Evolutionary conservation across 176 grass and related monocot species (phyloP), one percentile per base, ranked within the genome.

Genomic region (Ensete ventricosum): DNA sequence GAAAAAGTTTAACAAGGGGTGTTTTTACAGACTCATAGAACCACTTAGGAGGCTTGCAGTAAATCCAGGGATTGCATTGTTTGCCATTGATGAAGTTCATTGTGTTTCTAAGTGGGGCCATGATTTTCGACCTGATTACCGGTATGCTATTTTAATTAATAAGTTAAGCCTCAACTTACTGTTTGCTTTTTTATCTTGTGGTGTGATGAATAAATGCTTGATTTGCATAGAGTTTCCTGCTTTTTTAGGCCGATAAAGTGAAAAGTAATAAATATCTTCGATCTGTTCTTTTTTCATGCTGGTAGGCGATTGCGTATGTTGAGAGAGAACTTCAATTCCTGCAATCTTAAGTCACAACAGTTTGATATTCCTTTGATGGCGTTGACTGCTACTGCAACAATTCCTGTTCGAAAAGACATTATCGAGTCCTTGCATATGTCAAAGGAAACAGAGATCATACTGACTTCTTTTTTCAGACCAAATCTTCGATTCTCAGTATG

Each of bases 31-130:
- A 79, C 78, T 98, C 54, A 82, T 91, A 84, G 90, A 98, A 67
- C 90, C 90, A 9, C 84, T 98, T 79, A 98, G 83, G 84, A 89
- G 80, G 77, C 86, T 98, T 85, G 94, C 90, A 75, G 85, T 91
- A 82, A 89, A 85, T 76, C 88, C 90, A 54, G 94, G 94, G 68
- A 93, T 98, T 80, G 86, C 94, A 67, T 86, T 93, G 67, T 98
- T 98, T 85, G 88, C 90, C 19, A 91, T 93, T 62, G 94, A 98
- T 81, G 94, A 98, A 82, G 94, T 83, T 81, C 94, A 93, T 71
- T 98, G 94, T 78, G 88, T 93, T 84, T 98, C 90, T 62, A 98
- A 98, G 78, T 98, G 94, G 94, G 94, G 94, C 29, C 94, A 98
- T 1, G 90, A 98, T 87, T 98, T 97, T 84, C 88, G 94, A 76